Percentiles rank a stretch among this genome's conserved stretches.
Evolutionary conservation across 768 basidiomycete species (phyloP).

Genomic region (Clavulina sp.): DNA sequence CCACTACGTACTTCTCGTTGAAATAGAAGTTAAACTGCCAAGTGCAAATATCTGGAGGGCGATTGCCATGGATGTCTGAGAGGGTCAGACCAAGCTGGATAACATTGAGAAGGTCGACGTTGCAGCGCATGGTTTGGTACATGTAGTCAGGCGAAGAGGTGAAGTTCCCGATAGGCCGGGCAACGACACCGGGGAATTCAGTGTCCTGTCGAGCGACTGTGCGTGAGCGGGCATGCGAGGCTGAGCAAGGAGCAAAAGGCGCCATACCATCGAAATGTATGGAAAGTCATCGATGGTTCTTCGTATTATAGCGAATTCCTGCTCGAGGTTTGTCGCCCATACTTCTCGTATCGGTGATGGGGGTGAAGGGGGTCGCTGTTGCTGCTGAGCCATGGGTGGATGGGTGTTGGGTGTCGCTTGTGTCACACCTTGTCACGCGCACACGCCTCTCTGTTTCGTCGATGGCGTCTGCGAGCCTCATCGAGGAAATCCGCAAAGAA

Average conservation of each 20-base stretch:
- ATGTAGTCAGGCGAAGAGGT: slow-evolving; percentile 96
- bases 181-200: slow-evolving; percentile 97
- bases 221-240: slow-evolving; percentile 11
- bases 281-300: slow-evolving; percentile 79
- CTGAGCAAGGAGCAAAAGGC: not conserved
- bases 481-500: slow-evolving; percentile 5
- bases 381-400: too few relatives aligned
- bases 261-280: slow-evolving; percentile 78
- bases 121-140: slow-evolving; percentile 99
- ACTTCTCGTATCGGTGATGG: slow-evolving; percentile 61
- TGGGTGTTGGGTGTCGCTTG: too few relatives aligned
- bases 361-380: too few relatives aligned
- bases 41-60: slow-evolving; percentile 75
- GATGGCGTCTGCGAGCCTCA: too few relatives aligned
- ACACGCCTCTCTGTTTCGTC: too few relatives aligned
- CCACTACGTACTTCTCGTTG: slow-evolving; percentile 49
- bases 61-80: slow-evolving; percentile 84
- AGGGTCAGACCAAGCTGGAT: slow-evolving; percentile 95
- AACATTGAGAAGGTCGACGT: slow-evolving; percentile 93
- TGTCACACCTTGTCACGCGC: too few relatives aligned
- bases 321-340: slow-evolving; percentile 85
- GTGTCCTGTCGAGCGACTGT: slow-evolving; percentile 80
- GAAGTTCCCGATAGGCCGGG: slow-evolving; percentile 89
- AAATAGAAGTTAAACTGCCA: slow-evolving; percentile 99
- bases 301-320: slow-evolving; percentile 79